phyloP scores from a whole-genome alignment of 2,329 filamentous ascomycete species.

The Pseudogymnoascus sp. region DNA sequence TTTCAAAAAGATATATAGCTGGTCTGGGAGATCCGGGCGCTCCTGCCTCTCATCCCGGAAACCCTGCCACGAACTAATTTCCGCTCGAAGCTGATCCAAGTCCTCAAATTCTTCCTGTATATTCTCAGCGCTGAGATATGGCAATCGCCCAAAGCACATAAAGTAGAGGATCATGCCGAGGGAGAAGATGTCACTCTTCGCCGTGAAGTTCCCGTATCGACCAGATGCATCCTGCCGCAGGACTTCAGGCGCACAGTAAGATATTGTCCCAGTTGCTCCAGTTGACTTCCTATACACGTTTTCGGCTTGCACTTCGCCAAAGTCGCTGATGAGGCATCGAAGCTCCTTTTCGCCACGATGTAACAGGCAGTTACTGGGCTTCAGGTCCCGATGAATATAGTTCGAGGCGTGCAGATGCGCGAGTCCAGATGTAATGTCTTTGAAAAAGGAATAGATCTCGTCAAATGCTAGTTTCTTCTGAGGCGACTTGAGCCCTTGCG shows the following conservation, averaged over 20 bases:
- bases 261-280: conserved; percentile 90
- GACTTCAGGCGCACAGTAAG: conserved; percentile 94
- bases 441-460: conserved; percentile 94
- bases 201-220: conserved; percentile 83
- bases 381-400: conserved; percentile 93
- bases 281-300: conserved; percentile 78
- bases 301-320: conserved; percentile 88
- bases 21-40: conserved; percentile 73
- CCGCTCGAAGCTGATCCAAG: conserved; percentile 70
- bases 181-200: conserved; percentile 97
- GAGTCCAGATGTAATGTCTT: conserved; percentile 85
- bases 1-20: conserved; percentile 78
- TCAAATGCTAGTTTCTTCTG: conserved; percentile 56
- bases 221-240: conserved; percentile 53
- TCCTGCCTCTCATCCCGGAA: conserved; percentile 70
- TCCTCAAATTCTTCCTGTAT: conserved; percentile 90
- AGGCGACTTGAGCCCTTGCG: conserved; percentile 21
- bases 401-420: conserved; percentile 83
- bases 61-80: conserved; percentile 81
- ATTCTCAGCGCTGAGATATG: conserved; percentile 75
- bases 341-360: conserved; percentile 64
- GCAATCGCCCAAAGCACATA: conserved; percentile 85
- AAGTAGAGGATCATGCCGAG: conserved; percentile 98
- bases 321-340: conserved; percentile 87
- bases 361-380: conserved; percentile 89